A percentile compares a stretch with the other conserved stretches of the same genome.
These are phyloP conservation scores for Gracilariopsis chorda DNA, from an alignment of 23 red algal genomes.

Conservation along the genomic window DNA sequence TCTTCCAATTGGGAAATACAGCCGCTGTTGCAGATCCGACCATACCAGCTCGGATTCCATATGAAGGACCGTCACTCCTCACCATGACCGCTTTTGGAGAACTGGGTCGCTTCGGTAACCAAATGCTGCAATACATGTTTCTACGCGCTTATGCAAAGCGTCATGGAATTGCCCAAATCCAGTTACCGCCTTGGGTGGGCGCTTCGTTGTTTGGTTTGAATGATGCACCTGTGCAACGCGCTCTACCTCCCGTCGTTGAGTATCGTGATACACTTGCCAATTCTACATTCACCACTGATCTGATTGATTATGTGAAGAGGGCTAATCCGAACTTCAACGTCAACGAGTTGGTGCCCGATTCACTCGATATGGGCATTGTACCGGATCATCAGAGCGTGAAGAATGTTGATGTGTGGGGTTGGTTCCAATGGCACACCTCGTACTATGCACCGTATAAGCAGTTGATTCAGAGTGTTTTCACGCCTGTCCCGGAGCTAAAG, in stretches of 20 bases:
- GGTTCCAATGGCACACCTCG: conserved; percentile 99
- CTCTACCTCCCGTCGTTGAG: conserved; percentile 88
- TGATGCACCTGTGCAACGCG: conserved; percentile 54
- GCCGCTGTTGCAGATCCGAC: conserved; percentile 50
- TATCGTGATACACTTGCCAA: conserved; percentile 75
- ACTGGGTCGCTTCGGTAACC: conserved; percentile 96
- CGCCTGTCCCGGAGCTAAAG: conserved; percentile 49
- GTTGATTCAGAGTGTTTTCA: conserved; percentile 71
- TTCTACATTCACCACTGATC: conserved; percentile 94
- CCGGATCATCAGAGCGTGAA: not conserved
- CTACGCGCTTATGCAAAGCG: conserved; percentile 62
- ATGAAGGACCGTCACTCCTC: conserved; percentile 75
- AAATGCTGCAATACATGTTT: conserved; percentile 96
- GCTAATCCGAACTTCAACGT: conserved; percentile 70
- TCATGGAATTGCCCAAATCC: conserved; percentile 54
- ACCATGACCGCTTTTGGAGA: conserved; percentile 98
- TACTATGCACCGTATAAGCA: conserved; percentile 77
- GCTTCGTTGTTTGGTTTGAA: conserved; percentile 74
- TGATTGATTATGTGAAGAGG: conserved; percentile 92
- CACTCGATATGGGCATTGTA: not conserved
- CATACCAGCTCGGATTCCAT: conserved; percentile 74
- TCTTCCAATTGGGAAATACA: conserved; percentile 85
- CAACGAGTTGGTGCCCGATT: conserved; percentile 34
- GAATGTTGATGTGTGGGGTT: conserved; percentile 98
- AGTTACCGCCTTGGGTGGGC: conserved; percentile 93